phyloP scores from a whole-genome alignment of 805 yeast genomes.

The Saturnispora zaruensis region DNA sequence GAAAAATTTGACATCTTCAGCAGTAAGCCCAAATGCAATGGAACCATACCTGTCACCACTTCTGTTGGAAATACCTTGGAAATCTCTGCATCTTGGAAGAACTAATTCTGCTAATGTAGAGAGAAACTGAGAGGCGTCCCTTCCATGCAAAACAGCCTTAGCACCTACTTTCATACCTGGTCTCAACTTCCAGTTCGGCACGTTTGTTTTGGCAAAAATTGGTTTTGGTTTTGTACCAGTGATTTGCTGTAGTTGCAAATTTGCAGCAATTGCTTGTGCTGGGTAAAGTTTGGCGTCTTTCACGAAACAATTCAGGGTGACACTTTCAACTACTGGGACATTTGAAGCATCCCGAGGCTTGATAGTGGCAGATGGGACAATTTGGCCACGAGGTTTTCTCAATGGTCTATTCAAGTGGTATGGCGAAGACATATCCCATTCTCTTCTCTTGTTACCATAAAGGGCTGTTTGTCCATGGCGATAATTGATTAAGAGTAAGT shows the following conservation, averaged over 20 bases:
- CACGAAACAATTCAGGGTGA: conserved; percentile 70
- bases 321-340: conserved; percentile 61
- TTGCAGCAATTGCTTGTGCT: conserved; percentile 67
- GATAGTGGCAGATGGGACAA: conserved; percentile 66
- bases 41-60: conserved; percentile 85
- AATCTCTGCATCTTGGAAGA: conserved; percentile 85
- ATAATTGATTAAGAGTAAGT: conserved; percentile 69
- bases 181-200: conserved; percentile 79
- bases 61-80: conserved; percentile 63
- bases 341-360: conserved; percentile 57
- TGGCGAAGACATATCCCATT: conserved; percentile 84
- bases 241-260: conserved; percentile 79
- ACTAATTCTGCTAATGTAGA: conserved; percentile 85
- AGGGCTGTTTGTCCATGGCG: conserved; percentile 49
- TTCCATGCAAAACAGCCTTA: conserved; percentile 65
- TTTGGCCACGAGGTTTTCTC: conserved; percentile 67
- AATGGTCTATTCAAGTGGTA: conserved; percentile 79
- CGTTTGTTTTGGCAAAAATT: conserved; percentile 67
- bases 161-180: conserved; percentile 91
- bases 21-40: conserved; percentile 72
- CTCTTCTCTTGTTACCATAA: conserved; percentile 63
- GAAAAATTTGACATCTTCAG: conserved; percentile 70
- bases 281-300: conserved; percentile 61
- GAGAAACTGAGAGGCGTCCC: conserved; percentile 77
- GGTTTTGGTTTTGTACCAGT: conserved; percentile 82